Base-by-base conservation (phyloP, 345 rosid species). In the Bruguiera parviflora region DNA sequence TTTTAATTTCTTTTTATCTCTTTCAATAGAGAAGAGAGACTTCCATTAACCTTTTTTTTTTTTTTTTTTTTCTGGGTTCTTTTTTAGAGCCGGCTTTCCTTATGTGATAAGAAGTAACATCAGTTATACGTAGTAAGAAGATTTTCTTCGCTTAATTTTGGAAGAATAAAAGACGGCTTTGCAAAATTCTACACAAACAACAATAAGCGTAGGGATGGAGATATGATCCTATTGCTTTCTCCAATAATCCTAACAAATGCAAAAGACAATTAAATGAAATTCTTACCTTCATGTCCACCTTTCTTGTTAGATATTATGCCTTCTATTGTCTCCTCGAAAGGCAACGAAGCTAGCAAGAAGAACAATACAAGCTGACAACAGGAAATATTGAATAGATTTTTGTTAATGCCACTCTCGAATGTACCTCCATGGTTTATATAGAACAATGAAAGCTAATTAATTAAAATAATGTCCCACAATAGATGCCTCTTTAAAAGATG, bases 381-480 rank as follows among this genome's bases (percentile, higher is more conserved):
- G 31, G 59, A 56, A 56, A 52, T 22, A 25, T 11, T 39, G 33
- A 19, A 35, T 7, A 68, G 20, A 24, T 56, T 3, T 24, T 64
- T 52, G 76, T 1, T 61, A 72, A 72, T 67, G 73, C 28, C 28
- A 53, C 6, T 71, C 46, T 29, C 10, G 29, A 53, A 53, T 59
- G 53, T 47, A 58, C 49, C 33, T 64, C 27, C 53, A 37, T 3
- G 52, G 66, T 53, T 77, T 71, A 67, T 75, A 83, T 83, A 80
- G 75, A 5, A 28, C 65, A 33, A 58, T 28, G 37, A 7, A 37
- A 46, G 52, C 28, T 1, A 5, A 20, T 1, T 19, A 20, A 59
- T 1, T 19, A 20, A 59, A 71, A 33, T 60, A 65, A 56, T 70
- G 66, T 15, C 65, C 58, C 19, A 35, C 19, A 1, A 24, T 24